Conservation (phyloP, 192 early-diverging fungal genomes). For the Coemansia pectinata region DNA sequence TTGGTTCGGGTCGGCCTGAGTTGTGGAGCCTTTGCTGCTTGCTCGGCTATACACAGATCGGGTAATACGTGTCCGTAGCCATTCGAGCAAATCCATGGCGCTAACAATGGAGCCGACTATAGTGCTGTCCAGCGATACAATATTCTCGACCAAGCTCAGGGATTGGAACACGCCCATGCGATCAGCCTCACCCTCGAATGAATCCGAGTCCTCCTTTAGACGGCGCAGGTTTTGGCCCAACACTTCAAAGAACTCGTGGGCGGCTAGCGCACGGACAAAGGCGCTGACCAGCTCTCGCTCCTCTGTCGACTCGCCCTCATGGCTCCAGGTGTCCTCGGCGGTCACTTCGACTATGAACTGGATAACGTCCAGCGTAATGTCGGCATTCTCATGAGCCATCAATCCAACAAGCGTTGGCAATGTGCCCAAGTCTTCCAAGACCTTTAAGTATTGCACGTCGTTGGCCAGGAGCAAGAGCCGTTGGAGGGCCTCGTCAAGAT, state of each 20-base stretch:
- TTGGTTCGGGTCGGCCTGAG: constrained; percentile 68
- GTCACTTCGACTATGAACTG: constrained; percentile 89
- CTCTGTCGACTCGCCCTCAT: constrained; percentile 59
- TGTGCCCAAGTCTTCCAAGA: constrained; percentile 69
- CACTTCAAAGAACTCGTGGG: constrained; percentile 70
- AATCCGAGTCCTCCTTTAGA: constrained; percentile 66
- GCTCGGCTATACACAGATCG: constrained; percentile 24
- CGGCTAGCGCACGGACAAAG: constrained; percentile 70
- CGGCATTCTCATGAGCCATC: constrained; percentile 91
- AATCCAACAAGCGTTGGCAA: constrained; percentile 69
- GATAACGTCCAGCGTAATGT: constrained; percentile 83
- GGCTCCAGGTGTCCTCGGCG: constrained; percentile 83
- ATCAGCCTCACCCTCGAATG: constrained; percentile 64
- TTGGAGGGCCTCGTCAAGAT: constrained; percentile 90
- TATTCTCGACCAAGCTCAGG: constrained; percentile 83
- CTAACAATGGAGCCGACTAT: constrained; percentile 65
- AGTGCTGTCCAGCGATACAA: constrained; percentile 71
- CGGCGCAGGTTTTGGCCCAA: constrained; percentile 79
- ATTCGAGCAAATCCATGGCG: constrained; percentile 69
- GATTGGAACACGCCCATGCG: constrained; percentile 84
- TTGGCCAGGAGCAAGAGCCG: constrained; percentile 72
- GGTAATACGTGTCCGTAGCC: constrained; percentile 69
- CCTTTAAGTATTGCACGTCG: constrained; percentile 72
- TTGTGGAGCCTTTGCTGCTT: not conserved
- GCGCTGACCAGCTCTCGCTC: constrained; percentile 58